phyloP scores from a whole-genome alignment of 2,329 filamentous ascomycete genomes.

The Xenosphaeropsis pyriputrescens region DNA sequence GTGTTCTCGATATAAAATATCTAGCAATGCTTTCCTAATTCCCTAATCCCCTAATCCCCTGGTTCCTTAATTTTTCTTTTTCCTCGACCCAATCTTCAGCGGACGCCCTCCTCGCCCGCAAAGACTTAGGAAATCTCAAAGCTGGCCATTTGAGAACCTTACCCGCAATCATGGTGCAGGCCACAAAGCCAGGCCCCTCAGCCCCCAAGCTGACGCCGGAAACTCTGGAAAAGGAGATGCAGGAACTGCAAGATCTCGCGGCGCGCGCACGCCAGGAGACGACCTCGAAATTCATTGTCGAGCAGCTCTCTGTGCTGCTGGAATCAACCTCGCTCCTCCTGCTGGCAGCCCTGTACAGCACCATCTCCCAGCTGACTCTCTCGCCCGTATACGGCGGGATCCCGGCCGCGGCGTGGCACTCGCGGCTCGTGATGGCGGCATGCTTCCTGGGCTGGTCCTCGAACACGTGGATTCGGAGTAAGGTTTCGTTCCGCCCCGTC shows the following conservation, averaged over 20 bases:
- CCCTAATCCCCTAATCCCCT: no score
- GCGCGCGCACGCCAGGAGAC: conserved; percentile 18
- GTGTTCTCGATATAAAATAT: no score
- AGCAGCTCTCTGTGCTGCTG: conserved; percentile 13
- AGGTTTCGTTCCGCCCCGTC: conserved; percentile 31
- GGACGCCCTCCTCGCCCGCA: no score
- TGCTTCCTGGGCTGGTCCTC: conserved; percentile 60
- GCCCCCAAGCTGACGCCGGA: conserved; percentile 5
- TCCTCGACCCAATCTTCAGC: no score
- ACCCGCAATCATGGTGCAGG: no score
- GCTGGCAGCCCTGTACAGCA: conserved; percentile 48
- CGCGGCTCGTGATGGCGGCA: conserved; percentile 46
- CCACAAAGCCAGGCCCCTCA: no score
- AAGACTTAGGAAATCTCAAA: no score
- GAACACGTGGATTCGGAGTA: conserved; percentile 38
- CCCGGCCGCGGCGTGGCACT: conserved; percentile 59
- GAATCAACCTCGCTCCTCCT: conserved; percentile 29
- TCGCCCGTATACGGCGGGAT: conserved; percentile 84
- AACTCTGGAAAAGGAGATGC: conserved; percentile 17
- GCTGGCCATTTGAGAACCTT: no score
- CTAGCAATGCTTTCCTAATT: no score
- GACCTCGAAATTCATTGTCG: conserved; percentile 12
- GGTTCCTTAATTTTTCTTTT: no score
- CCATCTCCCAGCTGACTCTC: conserved; percentile 60
- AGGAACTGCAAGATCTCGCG: conserved; percentile 17